Evolutionary conservation across 345 rosid species (phyloP).

Genomic region (Clausena lansium): DNA sequence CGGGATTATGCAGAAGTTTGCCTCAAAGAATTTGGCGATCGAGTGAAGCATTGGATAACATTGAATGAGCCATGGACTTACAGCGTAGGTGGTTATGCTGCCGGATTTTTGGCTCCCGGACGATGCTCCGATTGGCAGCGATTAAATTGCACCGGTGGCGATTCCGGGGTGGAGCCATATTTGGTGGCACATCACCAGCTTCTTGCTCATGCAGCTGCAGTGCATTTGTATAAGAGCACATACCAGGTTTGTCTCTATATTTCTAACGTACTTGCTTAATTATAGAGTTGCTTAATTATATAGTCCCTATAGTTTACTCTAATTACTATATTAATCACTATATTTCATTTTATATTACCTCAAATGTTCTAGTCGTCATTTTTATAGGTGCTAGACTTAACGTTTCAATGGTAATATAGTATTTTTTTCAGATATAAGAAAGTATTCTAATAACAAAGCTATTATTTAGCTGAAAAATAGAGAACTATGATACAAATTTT

Average conservation of each 20-base stretch:
- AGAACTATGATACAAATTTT: no score
- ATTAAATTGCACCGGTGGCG: conserved; percentile 39
- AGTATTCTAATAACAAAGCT: no score
- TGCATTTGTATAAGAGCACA: conserved; percentile 29
- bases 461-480: no score
- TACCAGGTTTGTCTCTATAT: conserved; percentile 29
- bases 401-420: no score
- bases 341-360: no score
- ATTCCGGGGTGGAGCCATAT: conserved; percentile 50
- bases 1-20: conserved; percentile 37
- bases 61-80: conserved; percentile 45
- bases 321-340: no score
- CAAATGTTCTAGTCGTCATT: no score
- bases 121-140: conserved; percentile 41
- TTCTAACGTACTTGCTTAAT: neutral
- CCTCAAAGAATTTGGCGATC: conserved; percentile 46
- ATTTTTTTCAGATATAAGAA: no score
- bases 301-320: no score
- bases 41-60: conserved; percentile 65
- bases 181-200: conserved; percentile 41
- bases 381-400: no score
- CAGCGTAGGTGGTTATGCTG: conserved; percentile 29
- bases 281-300: no score
- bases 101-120: conserved; percentile 34
- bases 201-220: conserved; percentile 53